Conservation (phyloP, 1,284 basidiomycete species). For the Ceratobasidium sp. region DNA sequence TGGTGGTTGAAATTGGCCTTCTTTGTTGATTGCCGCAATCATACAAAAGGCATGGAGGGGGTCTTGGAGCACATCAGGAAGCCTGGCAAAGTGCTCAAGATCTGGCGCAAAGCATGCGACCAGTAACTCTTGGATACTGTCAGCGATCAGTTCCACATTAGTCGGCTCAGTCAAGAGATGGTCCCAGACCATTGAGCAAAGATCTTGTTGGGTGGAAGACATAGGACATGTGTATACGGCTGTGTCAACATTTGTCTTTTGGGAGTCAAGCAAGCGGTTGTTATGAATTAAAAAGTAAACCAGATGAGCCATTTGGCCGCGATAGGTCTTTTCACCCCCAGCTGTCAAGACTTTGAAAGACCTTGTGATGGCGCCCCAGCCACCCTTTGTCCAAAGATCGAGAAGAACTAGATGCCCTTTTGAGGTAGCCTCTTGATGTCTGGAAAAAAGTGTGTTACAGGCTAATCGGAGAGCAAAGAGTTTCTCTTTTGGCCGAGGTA, state of each 20-base stretch:
- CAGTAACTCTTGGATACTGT: not conserved
- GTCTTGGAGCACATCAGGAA: not conserved
- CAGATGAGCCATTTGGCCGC: not conserved
- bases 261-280: not conserved
- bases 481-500: not conserved
- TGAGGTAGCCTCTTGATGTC: not conserved
- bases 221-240: not conserved
- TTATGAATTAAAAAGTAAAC: not conserved
- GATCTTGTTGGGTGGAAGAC: not conserved
- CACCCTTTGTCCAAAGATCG: not conserved
- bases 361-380: not conserved
- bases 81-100: not conserved
- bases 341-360: not conserved
- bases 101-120: not conserved
- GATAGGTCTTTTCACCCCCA: not conserved
- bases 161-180: not conserved
- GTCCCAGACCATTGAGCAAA: not conserved
- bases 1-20: not conserved
- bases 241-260: not conserved
- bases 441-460: not conserved
- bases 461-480: not conserved
- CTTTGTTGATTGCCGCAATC: not conserved
- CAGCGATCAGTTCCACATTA: not conserved
- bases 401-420: not conserved
- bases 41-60: not conserved